Evolutionary conservation across 2,329 filamentous ascomycete genomes (phyloP).

Genomic region (Colletotrichum horii): DNA sequence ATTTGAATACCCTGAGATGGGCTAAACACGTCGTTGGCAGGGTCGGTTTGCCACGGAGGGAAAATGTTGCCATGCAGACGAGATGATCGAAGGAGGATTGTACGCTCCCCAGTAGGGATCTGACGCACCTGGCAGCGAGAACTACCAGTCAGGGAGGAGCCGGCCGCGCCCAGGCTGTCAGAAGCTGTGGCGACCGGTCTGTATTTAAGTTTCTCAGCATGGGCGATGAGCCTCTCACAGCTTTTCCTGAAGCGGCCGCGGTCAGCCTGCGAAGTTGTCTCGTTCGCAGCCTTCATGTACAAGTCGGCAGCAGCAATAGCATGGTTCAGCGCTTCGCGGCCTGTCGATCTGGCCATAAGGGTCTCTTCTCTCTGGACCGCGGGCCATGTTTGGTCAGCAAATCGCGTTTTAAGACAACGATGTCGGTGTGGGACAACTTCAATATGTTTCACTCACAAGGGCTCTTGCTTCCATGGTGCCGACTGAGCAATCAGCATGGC

Average conservation of each 20-base stretch:
- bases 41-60: slow-evolving; percentile 79
- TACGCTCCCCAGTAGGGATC: slow-evolving; percentile 73
- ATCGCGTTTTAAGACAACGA: not conserved
- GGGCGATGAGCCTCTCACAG: slow-evolving; percentile 71
- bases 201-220: slow-evolving; percentile 78
- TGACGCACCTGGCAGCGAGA: slow-evolving; percentile 51
- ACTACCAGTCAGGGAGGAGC: not conserved
- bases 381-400: not conserved
- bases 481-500: not conserved
- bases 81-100: slow-evolving; percentile 78
- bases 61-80: slow-evolving; percentile 84
- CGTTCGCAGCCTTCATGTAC: slow-evolving; percentile 77
- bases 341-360: slow-evolving; percentile 37
- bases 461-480: slow-evolving; percentile 18
- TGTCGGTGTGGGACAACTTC: not conserved
- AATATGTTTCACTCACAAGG: not conserved
- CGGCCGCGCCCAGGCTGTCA: slow-evolving; percentile 28
- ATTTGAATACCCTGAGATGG: slow-evolving; percentile 48
- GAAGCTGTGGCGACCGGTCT: not conserved
- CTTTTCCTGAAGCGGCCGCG: slow-evolving; percentile 70
- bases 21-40: slow-evolving; percentile 66
- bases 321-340: slow-evolving; percentile 70
- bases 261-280: slow-evolving; percentile 66
- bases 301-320: slow-evolving; percentile 80
- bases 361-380: slow-evolving; percentile 40